A percentile compares a stretch with the other conserved stretches of the same genome.
Evolutionary conservation across 768 basidiomycete genomes (phyloP).

Genomic region (Dendrothele bispora): DNA sequence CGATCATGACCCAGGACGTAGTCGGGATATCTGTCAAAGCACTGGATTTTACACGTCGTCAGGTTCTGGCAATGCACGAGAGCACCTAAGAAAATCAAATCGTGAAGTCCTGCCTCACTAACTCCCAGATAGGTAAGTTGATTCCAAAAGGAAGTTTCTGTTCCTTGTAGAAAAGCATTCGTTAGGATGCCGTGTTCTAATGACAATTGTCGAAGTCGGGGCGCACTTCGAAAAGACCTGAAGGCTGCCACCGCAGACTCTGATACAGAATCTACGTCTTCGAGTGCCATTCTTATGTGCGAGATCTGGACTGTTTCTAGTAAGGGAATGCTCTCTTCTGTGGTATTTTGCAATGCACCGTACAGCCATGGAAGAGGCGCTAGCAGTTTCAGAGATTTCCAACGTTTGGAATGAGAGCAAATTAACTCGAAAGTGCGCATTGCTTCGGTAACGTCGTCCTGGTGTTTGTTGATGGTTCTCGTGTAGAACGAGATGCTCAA

Average conservation of each 20-base stretch:
- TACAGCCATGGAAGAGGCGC: background rate
- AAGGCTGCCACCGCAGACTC: background rate
- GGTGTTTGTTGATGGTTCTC: background rate
- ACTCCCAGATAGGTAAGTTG: too few relatives aligned
- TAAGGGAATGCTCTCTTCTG: background rate
- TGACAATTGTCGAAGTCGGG: background rate
- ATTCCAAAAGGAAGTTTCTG: too few relatives aligned
- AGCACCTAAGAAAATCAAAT: too few relatives aligned
- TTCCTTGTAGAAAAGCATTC: too few relatives aligned
- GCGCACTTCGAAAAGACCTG: background rate
- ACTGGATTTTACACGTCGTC: too few relatives aligned
- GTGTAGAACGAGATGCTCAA: background rate
- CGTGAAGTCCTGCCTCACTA: too few relatives aligned
- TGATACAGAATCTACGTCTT: constrained; percentile 2
- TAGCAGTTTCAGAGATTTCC: constrained; percentile 3
- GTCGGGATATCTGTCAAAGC: too few relatives aligned
- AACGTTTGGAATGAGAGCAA: background rate
- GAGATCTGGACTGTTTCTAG: background rate
- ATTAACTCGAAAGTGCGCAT: background rate
- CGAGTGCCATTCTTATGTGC: background rate
- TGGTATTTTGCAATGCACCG: background rate
- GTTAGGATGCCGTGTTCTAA: background rate
- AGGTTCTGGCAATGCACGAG: too few relatives aligned
- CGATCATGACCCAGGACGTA: too few relatives aligned
- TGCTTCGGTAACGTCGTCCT: background rate